Base-by-base conservation (phyloP, 2,329 filamentous ascomycete species). In the Macrophomina phaseolina region DNA sequence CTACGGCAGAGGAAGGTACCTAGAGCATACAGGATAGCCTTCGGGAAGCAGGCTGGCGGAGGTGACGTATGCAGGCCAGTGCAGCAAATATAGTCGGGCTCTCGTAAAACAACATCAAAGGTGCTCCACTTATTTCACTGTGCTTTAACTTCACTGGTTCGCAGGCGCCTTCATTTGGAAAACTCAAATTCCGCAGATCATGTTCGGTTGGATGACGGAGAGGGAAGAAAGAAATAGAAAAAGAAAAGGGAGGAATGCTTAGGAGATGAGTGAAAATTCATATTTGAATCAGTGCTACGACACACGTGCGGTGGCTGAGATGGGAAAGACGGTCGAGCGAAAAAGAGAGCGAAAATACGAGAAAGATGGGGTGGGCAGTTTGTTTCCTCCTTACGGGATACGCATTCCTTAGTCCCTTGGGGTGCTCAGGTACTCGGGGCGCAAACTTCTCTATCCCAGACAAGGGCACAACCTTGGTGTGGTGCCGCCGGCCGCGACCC, bases 331-430 rank as follows among this genome's bases (percentile, higher is more conserved):
- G 32, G 49, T 34, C 11, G 34, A 60, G 34, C 45, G 55, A 46
- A 28, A 16, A 34, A 60, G 53, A 28, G 18, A 7, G 32, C 8
- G 28, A 46, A n/a, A 18, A 60, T 60, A 60, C 55, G 55, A 55
- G 52, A 38, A 40, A 55, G 52, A 6, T 55, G 32, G 32, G 32
- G 52, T 5, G 28, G 0, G 32, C 5, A 52, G 12, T 52, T 34
- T 12, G 12, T 18, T 23, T 23, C 3, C 23, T 23, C 23, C 23
- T 23, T 23, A 23, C 23, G 23, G 52, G 52, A 28, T 12, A 9
- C 4, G 23, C 55, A 60, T 60, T 60, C 55, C 55, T 60, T 28
- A n/a, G 53, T 42, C 42, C n/a, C 53, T 58, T n/a, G 53, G 53
- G 23, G 28, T 11, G 55, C 55, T 60, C 55, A 46, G 38, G 38